Percentiles rank a stretch among this genome's conserved stretches.
Conservation (phyloP, 768 basidiomycete genomes). For the Leccinum subgranulosum region DNA sequence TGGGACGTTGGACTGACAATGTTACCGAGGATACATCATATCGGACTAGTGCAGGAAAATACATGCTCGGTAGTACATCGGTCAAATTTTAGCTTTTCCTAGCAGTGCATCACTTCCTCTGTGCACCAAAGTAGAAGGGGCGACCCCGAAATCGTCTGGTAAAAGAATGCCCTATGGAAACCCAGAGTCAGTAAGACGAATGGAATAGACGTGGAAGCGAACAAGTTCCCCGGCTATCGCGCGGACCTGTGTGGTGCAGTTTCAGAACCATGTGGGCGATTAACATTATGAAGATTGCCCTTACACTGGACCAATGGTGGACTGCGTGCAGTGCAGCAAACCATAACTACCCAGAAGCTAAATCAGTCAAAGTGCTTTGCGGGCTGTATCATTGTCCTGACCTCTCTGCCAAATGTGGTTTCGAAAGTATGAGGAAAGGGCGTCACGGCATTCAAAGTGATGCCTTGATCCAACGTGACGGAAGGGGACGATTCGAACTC, state of each 20-base stretch:
- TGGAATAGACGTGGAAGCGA: conserved; percentile 23
- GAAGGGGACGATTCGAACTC: conserved; percentile 41
- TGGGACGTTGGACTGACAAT: background rate
- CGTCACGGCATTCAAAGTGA: conserved; percentile 78
- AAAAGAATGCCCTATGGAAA: conserved; percentile 56
- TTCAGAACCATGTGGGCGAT: conserved; percentile 8
- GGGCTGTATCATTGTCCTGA: conserved; percentile 25
- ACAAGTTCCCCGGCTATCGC: conserved; percentile 84
- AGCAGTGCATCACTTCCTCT: conserved; percentile 64
- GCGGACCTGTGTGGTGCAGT: conserved; percentile 57
- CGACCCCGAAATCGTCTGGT: conserved; percentile 79
- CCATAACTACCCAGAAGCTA: conserved; percentile 57
- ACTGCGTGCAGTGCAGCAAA: conserved; percentile 84
- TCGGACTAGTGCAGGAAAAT: conserved; percentile 3
- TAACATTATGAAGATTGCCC: conserved; percentile 14
- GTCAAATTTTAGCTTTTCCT: conserved; percentile 62
- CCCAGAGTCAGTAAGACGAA: conserved; percentile 8
- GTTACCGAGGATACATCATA: background rate
- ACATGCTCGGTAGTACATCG: conserved; percentile 9
- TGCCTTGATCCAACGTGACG: conserved; percentile 48
- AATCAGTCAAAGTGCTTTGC: background rate
- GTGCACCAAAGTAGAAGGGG: conserved; percentile 79
- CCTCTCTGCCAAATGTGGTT: conserved; percentile 83
- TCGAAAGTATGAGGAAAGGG: conserved; percentile 72
- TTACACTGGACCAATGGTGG: conserved; percentile 89